Evolutionary conservation across 495 filamentous ascomycete genomes (phyloP), one percentile per base, ranked within the genome.

Genomic region (Neurospora tetrasperma): DNA sequence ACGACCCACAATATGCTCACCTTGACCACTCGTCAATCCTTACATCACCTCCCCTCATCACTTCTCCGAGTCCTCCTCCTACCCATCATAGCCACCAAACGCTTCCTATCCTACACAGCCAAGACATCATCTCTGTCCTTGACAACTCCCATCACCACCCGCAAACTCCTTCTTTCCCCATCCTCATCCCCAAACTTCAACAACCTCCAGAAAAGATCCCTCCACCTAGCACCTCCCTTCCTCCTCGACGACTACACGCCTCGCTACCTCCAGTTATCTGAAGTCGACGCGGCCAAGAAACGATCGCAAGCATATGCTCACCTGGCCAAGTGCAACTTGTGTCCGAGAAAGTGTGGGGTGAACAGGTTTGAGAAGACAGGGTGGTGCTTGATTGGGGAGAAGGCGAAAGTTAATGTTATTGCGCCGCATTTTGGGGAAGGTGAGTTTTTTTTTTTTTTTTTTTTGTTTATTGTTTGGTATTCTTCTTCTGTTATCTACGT

Each of bases 221-320:
- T 93, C 39, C 90, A 92, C 75, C 91, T 94, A 42, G 91, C 92
- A 18, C 90, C 92, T 3, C 91, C 90, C 20, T 94, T 89, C 80
- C 85, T 94, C 23, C 85, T 93, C 3, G 92, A 94, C 75, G 84
- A 90, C 77, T 91, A 94, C 80, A 87, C 84, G 39, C 91, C 91
- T 0, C 86, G 90, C 35, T 92, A 92, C 76, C 83, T 88, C 69
- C 81, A 86, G 0, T 81, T 94, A 2, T 86, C 86, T 0, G 84
- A 89, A 0, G 75, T 83, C 23, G 87, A 92, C 41, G 86, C 85
- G 1, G 81, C 90, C 3, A 87, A 86, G 75, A 93, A 93, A 77
- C 87, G 90, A 23, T 89, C 89, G 9, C 80, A 80, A 9, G 90
- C 91, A 5, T 90, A 92, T 73, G 85, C 89, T 4, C 91, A 93